Evolutionary conservation across 2,329 filamentous ascomycete species (phyloP).

Genomic region (Venturiaceae sp.): DNA sequence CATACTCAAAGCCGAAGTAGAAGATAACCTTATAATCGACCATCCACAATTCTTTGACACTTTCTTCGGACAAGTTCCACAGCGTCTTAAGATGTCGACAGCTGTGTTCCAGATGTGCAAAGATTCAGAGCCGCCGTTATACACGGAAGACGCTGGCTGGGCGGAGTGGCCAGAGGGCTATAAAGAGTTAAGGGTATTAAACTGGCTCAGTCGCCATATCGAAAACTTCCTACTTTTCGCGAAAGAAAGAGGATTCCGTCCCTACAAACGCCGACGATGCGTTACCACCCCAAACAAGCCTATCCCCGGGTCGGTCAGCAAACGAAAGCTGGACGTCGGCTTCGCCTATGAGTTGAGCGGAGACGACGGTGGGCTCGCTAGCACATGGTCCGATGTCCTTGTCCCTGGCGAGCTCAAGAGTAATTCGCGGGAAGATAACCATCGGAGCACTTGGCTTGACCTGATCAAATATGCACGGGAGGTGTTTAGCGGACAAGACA

Average conservation of each 20-base stretch:
- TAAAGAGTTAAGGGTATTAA: too few species aligned
- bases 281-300: too few species aligned
- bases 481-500: constrained; percentile 7
- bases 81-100: constrained; percentile 14
- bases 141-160: constrained; percentile 17
- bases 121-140: constrained; percentile 16
- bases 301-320: too few species aligned
- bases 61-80: constrained; percentile 16
- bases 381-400: neutral
- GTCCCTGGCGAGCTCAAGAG: neutral
- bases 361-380: constrained; percentile 9
- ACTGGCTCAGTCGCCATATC: too few species aligned
- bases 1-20: constrained; percentile 19
- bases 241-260: too few species aligned
- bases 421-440: neutral
- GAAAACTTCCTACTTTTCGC: too few species aligned
- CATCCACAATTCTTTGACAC: constrained; percentile 16
- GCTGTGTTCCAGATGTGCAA: constrained; percentile 18
- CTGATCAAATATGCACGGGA: neutral
- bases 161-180: too few species aligned
- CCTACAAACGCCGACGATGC: too few species aligned
- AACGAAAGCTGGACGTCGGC: too few species aligned
- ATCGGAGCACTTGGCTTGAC: neutral
- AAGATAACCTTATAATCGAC: constrained; percentile 15
- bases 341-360: too few species aligned